Conservation (phyloP, 805 yeast species). For the Saccharomycopsis amapae region DNA sequence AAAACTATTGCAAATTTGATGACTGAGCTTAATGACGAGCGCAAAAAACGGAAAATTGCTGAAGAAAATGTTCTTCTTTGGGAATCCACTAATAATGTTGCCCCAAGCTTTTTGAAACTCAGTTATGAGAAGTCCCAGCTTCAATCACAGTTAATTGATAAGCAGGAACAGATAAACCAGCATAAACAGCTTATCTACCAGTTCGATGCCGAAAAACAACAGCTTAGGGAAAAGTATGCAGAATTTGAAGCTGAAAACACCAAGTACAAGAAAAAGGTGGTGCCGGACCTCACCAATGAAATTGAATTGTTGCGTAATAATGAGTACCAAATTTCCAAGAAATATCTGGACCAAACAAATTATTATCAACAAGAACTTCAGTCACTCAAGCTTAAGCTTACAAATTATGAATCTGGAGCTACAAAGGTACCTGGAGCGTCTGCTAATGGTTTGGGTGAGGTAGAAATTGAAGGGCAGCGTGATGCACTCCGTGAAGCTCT, state of each 20-base stretch:
- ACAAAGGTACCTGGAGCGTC: not conserved
- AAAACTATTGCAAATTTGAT: conserved; percentile 45
- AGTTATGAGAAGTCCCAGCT: conserved; percentile 50
- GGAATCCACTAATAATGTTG: conserved; percentile 38
- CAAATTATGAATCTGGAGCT: conserved; percentile 3
- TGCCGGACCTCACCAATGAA: conserved; percentile 42
- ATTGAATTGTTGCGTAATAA: conserved; percentile 30
- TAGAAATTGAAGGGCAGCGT: conserved; percentile 26
- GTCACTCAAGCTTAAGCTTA: conserved; percentile 30
- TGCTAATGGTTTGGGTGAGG: not conserved
- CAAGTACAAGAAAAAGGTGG: conserved; percentile 34
- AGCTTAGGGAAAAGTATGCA: conserved; percentile 34
- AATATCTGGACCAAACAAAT: conserved; percentile 26
- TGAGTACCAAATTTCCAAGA: conserved; percentile 18
- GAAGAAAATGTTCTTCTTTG: conserved; percentile 59
- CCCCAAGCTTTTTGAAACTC: conserved; percentile 48
- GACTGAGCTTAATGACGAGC: conserved; percentile 53
- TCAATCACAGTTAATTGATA: conserved; percentile 38
- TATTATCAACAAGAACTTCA: conserved; percentile 28
- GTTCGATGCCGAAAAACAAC: conserved; percentile 31
- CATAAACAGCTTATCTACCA: conserved; percentile 41
- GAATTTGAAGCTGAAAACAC: conserved; percentile 35
- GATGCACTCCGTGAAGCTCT: conserved; percentile 29
- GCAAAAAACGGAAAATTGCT: conserved; percentile 57
- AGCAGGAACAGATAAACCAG: conserved; percentile 42